phyloP scores from a whole-genome alignment of 2,329 filamentous ascomycete species.

The Paecilomyces sp. region DNA sequence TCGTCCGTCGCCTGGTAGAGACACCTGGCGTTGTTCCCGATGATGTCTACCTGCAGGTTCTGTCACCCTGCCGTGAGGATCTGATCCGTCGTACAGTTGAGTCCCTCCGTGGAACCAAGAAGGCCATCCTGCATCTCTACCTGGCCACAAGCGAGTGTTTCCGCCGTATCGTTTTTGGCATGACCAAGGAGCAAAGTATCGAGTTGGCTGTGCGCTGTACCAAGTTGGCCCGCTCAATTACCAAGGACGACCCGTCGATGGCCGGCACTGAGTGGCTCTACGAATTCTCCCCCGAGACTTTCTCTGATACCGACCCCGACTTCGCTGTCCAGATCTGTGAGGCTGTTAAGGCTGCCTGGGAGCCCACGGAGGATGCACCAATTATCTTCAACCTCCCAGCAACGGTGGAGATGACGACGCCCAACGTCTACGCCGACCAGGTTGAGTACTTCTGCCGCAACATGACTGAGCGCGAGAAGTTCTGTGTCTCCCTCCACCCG shows the following conservation, averaged over 20 bases:
- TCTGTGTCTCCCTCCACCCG: slow-evolving; percentile 83
- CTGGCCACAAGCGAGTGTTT: slow-evolving; percentile 95
- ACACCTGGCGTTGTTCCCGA: slow-evolving; percentile 77
- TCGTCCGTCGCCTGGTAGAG: slow-evolving; percentile 78
- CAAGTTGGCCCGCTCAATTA: slow-evolving; percentile 79
- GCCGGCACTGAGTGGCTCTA: slow-evolving; percentile 51
- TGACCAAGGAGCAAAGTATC: slow-evolving; percentile 72
- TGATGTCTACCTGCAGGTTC: slow-evolving; percentile 86
- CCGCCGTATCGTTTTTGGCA: slow-evolving; percentile 81
- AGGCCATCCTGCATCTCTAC: slow-evolving; percentile 91
- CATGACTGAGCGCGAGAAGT: slow-evolving; percentile 76
- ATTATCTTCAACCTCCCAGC: slow-evolving; percentile 97
- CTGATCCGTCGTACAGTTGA: slow-evolving; percentile 86
- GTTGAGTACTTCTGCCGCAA: slow-evolving; percentile 91
- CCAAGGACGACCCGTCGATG: slow-evolving; percentile 62
- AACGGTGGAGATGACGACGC: slow-evolving; percentile 90
- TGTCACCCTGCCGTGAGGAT: slow-evolving; percentile 86
- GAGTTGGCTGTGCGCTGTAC: slow-evolving; percentile 79
- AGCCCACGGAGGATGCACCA: slow-evolving; percentile 65
- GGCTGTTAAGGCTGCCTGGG: slow-evolving; percentile 92
- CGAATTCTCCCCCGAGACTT: slow-evolving; percentile 52
- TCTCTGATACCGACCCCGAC: slow-evolving; percentile 82
- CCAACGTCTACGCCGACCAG: slow-evolving; percentile 92
- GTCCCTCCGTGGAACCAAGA: slow-evolving; percentile 80
- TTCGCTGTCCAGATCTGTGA: slow-evolving; percentile 79